Conservation (phyloP, 371 early-diverging fungal genomes). For the Apophysomyces ossiformis region DNA sequence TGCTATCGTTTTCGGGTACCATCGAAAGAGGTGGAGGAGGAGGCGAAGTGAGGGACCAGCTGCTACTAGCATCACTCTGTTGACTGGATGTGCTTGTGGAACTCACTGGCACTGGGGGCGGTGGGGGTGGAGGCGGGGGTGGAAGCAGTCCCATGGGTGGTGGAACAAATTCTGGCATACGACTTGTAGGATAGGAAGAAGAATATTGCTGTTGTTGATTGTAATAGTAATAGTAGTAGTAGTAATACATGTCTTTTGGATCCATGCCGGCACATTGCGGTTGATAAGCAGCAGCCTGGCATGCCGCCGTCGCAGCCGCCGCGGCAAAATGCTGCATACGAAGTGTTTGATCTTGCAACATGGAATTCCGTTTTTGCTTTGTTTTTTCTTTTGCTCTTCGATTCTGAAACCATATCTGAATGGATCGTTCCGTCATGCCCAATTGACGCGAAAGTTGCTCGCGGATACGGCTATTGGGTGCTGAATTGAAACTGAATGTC, state of each 20-base stretch:
- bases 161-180: conserved; percentile 7
- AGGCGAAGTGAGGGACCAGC: conserved; percentile 4
- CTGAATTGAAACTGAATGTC: conserved; percentile 63
- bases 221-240: conserved; percentile 8
- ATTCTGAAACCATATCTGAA: conserved; percentile 22
- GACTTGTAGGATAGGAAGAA: background rate
- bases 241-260: conserved; percentile 7
- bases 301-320: background rate
- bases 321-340: conserved; percentile 7
- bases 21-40: background rate
- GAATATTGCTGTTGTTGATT: conserved; percentile 9
- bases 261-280: conserved; percentile 8
- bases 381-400: conserved; percentile 17
- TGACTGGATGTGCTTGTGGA: conserved; percentile 9
- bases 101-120: conserved; percentile 8
- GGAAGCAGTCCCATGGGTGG: conserved; percentile 12
- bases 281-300: conserved; percentile 7
- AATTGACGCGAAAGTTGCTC: conserved; percentile 81
- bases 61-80: conserved; percentile 6
- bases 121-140: conserved; percentile 5
- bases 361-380: conserved; percentile 2
- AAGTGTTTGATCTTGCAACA: conserved; percentile 6
- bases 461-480: conserved; percentile 79
- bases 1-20: too few species aligned
- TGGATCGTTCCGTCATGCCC: conserved; percentile 81